Conservation (phyloP, 495 filamentous ascomycete genomes). For the Trichoderma orchidacearum region DNA sequence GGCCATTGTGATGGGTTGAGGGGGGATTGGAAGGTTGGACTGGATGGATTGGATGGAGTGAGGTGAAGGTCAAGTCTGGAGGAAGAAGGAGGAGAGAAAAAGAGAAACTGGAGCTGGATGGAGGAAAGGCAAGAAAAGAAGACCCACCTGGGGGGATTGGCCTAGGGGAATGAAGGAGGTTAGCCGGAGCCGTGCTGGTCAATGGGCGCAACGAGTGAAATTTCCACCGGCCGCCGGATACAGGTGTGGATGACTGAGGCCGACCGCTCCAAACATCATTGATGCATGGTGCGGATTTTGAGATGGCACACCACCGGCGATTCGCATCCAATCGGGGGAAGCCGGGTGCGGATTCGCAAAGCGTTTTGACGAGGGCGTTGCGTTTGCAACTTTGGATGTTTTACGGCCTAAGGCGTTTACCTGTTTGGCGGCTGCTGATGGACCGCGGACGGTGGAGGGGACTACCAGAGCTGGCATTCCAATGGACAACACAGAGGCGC, state of each 20-base stretch:
- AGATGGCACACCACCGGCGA: background rate
- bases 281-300: background rate
- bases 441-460: background rate
- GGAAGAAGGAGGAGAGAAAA: slow-evolving; percentile 11
- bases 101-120: slow-evolving; percentile 12
- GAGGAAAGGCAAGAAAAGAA: slow-evolving; percentile 9
- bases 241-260: background rate
- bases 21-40: slow-evolving; percentile 21
- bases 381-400: background rate
- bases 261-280: background rate
- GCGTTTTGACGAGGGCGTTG: background rate
- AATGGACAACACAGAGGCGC: background rate
- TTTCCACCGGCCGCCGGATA: background rate
- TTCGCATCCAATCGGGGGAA: slow-evolving; percentile 1
- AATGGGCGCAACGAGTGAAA: background rate
- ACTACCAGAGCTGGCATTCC: background rate
- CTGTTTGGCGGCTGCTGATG: background rate
- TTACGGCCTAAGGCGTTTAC: background rate
- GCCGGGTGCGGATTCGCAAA: slow-evolving; percentile 1
- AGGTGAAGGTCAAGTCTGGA: slow-evolving; percentile 15
- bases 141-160: slow-evolving; percentile 11
- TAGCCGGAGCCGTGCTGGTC: background rate
- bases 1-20: slow-evolving; percentile 52
- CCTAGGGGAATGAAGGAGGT: background rate
- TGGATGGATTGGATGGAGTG: slow-evolving; percentile 21